These are phyloP conservation scores for Glomus cerebriforme DNA, from an alignment of 192 early-diverging fungal species.

Conservation along the genomic window DNA sequence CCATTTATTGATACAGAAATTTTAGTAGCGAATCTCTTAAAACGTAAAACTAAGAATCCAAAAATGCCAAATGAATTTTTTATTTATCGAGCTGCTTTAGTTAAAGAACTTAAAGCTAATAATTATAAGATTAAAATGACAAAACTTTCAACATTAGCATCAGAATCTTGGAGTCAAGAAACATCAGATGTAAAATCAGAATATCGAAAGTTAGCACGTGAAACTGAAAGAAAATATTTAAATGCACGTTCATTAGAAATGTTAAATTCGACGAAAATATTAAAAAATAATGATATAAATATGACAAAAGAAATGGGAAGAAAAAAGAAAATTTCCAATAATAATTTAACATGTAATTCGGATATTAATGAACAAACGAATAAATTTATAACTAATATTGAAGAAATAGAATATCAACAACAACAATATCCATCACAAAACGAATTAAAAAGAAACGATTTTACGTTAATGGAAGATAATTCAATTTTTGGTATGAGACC, in stretches of 20 bases:
- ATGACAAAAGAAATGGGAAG: not conserved
- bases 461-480: not conserved
- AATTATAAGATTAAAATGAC: conserved; percentile 17
- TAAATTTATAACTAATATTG: not conserved
- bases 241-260: not conserved
- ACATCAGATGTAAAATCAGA: not conserved
- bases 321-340: not conserved
- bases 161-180: conserved; percentile 1
- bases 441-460: not conserved
- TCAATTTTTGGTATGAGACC: not conserved
- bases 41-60: not conserved
- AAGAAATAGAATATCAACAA: not conserved
- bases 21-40: not conserved
- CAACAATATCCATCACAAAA: not conserved
- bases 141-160: conserved; percentile 7
- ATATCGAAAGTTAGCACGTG: conserved; percentile 24
- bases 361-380: not conserved
- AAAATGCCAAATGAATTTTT: conserved; percentile 28
- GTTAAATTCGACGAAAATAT: not conserved
- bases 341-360: not conserved
- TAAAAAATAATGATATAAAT: not conserved
- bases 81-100: conserved; percentile 19
- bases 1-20: not conserved
- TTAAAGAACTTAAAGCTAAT: not conserved
- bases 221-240: conserved; percentile 19